Conservation (phyloP, 441 rosid genomes). For the Cnidoscolus chayamansa region DNA sequence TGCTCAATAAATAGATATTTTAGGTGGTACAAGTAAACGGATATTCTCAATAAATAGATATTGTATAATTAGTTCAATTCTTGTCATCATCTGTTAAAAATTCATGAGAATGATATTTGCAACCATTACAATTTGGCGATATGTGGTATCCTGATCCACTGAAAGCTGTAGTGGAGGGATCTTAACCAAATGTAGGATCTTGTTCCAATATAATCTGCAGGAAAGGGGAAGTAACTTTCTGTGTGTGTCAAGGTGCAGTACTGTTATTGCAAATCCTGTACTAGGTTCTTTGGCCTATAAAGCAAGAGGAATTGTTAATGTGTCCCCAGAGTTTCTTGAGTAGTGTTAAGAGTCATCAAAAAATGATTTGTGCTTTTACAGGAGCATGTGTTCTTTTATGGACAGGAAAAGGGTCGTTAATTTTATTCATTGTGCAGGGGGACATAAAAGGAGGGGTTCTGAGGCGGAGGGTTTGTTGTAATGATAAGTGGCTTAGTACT, state of each 20-base stretch:
- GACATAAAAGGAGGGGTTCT: neutral
- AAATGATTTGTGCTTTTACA: neutral
- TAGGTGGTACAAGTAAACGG: neutral
- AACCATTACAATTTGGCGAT: neutral
- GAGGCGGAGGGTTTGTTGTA: neutral
- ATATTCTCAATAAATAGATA: neutral
- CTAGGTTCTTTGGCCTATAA: neutral
- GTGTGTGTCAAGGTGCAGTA: no score
- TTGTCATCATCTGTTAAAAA: neutral
- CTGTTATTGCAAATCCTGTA: neutral
- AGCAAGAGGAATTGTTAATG: neutral
- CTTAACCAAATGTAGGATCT: neutral
- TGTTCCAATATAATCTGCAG: neutral
- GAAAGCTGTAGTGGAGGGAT: neutral
- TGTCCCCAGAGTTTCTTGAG: neutral
- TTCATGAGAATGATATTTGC: neutral
- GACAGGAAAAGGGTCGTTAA: neutral
- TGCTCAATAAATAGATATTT: neutral
- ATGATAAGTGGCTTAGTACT: neutral
- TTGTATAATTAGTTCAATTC: neutral
- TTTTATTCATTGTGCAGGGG: neutral
- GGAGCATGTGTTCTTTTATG: neutral
- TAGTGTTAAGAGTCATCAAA: neutral
- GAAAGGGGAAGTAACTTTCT: neutral
- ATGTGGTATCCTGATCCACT: neutral